phyloP scores from a whole-genome alignment of 2,329 filamentous ascomycete genomes.

The Plectosphaerella sp. region DNA sequence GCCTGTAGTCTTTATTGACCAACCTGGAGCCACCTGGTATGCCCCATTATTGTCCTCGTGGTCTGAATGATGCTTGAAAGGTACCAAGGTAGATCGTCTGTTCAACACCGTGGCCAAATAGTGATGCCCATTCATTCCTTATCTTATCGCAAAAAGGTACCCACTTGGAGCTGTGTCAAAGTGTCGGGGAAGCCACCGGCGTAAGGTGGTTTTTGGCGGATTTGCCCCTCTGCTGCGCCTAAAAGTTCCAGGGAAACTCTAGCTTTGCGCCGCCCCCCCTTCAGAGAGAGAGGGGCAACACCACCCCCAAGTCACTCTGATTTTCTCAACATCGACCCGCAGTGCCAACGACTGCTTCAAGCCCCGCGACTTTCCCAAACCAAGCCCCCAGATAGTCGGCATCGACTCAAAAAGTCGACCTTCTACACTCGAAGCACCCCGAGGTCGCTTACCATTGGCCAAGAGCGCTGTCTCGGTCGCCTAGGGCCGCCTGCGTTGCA shows the following conservation, averaged over 20 bases:
- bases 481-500: not conserved
- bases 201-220: not conserved
- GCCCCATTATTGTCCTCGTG: too few species aligned
- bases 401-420: too few species aligned
- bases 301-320: not conserved
- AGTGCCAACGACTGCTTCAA: not conserved
- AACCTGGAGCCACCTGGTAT: too few species aligned
- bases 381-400: too few species aligned
- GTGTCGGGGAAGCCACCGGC: not conserved
- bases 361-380: not conserved
- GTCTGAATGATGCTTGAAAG: too few species aligned
- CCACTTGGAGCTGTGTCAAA: too few species aligned
- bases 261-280: not conserved
- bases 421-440: not conserved
- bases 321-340: not conserved
- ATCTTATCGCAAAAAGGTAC: too few species aligned
- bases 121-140: too few species aligned
- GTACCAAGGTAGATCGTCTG: too few species aligned
- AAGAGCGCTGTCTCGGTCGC: not conserved
- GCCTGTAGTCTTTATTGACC: too few species aligned
- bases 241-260: not conserved
- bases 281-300: not conserved
- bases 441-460: not conserved
- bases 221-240: not conserved
- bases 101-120: too few species aligned